phyloP scores from a whole-genome alignment of 768 basidiomycete species.

The Auricularia auricula-judae region DNA sequence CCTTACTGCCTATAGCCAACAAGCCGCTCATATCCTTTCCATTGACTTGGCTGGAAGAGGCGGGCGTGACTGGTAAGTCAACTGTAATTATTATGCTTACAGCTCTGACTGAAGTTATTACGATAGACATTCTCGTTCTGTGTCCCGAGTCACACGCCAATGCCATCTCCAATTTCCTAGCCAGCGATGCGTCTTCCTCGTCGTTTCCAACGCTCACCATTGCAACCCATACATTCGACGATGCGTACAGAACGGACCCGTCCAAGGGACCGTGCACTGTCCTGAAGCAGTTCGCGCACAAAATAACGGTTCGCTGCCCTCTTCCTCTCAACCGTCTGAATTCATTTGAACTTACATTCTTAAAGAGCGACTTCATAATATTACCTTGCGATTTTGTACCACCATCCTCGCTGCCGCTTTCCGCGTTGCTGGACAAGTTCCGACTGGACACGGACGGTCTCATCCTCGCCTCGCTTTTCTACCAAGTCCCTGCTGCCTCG shows the following conservation, averaged over 20 bases:
- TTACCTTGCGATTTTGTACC: slow-evolving; percentile 88
- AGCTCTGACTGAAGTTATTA: not conserved
- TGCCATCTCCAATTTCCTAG: slow-evolving; percentile 73
- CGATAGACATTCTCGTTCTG: slow-evolving; percentile 72
- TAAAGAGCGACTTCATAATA: slow-evolving; percentile 66
- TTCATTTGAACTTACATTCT: not conserved
- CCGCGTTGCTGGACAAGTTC: slow-evolving; percentile 67
- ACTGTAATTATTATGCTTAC: not conserved
- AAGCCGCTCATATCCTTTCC: slow-evolving; percentile 78
- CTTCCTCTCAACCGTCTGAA: not conserved
- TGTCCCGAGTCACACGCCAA: slow-evolving; percentile 69
- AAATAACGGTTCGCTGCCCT: slow-evolving; percentile 39
- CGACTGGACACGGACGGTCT: slow-evolving; percentile 52
- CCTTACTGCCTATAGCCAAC: slow-evolving; percentile 79
- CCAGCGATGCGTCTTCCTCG: slow-evolving; percentile 57
- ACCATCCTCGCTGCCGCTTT: slow-evolving; percentile 59
- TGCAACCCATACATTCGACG: slow-evolving; percentile 72
- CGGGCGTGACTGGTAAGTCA: slow-evolving; percentile 66
- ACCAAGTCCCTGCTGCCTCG: slow-evolving; percentile 38
- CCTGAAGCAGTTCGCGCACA: slow-evolving; percentile 62
- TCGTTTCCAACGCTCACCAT: slow-evolving; percentile 54
- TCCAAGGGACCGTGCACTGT: slow-evolving; percentile 58
- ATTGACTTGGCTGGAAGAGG: slow-evolving; percentile 77
- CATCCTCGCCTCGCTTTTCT: slow-evolving; percentile 40
- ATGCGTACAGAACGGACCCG: slow-evolving; percentile 46